phyloP scores from a whole-genome alignment of 1,139 yeast genomes.

The Sugiyamaella neomexicana region DNA sequence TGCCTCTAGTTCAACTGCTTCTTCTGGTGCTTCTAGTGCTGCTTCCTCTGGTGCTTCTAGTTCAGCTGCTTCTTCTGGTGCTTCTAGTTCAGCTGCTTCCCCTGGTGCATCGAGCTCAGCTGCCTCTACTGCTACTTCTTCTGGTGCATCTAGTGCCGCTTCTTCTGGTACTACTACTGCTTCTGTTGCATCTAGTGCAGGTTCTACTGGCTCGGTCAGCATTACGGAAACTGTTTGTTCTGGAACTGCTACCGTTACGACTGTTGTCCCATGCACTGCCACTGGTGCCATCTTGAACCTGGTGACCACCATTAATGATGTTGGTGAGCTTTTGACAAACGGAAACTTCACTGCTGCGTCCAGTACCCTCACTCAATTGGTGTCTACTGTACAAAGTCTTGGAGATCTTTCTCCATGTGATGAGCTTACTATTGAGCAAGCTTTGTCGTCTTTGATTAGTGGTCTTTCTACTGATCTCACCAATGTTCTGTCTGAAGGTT shows the following conservation, averaged over 20 bases:
- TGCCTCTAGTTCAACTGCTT: too few relatives aligned
- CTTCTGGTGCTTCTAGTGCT: too few relatives aligned
- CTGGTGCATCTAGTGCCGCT: too few relatives aligned
- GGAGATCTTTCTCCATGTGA: constrained; percentile 15
- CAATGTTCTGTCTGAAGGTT: constrained; percentile 2
- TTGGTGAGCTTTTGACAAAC: constrained; percentile 12
- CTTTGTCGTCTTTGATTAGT: constrained; percentile 2
- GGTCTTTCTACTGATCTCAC: constrained; percentile 9
- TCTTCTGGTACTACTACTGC: too few relatives aligned
- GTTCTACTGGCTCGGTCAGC: constrained; percentile 17
- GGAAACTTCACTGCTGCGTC: constrained; percentile 10
- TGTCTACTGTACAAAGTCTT: constrained; percentile 9
- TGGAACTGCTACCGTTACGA: constrained; percentile 12
- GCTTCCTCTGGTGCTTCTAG: too few relatives aligned
- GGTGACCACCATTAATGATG: constrained; percentile 13
- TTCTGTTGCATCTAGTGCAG: too few relatives aligned
- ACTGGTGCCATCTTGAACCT: constrained; percentile 11
- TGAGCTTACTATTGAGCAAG: constrained; percentile 9
- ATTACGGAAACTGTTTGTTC: constrained; percentile 4
- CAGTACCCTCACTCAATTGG: constrained; percentile 8
- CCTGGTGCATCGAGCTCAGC: too few relatives aligned
- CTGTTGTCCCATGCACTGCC: constrained; percentile 15
- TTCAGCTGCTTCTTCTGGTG: too few relatives aligned
- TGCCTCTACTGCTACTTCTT: too few relatives aligned
- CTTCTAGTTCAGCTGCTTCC: too few relatives aligned